phyloP scores from a whole-genome alignment of 2,329 filamentous ascomycete genomes.

The Fusarium abutilonis region DNA sequence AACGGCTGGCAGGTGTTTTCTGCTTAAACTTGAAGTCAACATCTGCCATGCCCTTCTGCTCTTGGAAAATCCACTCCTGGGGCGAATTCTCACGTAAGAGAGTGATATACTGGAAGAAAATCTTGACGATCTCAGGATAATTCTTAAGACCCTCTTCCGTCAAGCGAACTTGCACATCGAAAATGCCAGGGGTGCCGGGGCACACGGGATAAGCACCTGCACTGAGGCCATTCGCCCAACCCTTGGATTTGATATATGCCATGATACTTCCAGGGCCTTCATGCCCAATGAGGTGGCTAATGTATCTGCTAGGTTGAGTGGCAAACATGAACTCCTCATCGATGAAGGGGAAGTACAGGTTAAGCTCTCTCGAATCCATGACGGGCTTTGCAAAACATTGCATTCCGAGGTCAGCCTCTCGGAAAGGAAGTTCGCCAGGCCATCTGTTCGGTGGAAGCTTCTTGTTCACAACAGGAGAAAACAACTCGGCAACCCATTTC shows the following conservation, averaged over 20 bases:
- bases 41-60: slow-evolving; percentile 89
- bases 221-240: slow-evolving; percentile 86
- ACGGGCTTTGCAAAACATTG: slow-evolving; percentile 91
- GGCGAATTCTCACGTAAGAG: slow-evolving; percentile 83
- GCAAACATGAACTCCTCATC: slow-evolving; percentile 85
- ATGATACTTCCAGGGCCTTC: slow-evolving; percentile 93
- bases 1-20: slow-evolving; percentile 88
- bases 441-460: slow-evolving; percentile 71
- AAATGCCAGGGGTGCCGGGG: slow-evolving; percentile 79
- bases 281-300: slow-evolving; percentile 89
- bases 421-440: slow-evolving; percentile 62
- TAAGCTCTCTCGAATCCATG: slow-evolving; percentile 83
- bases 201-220: slow-evolving; percentile 81
- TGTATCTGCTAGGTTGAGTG: slow-evolving; percentile 83
- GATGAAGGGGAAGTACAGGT: slow-evolving; percentile 83
- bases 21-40: slow-evolving; percentile 96
- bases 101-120: slow-evolving; percentile 90
- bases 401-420: slow-evolving; percentile 63
- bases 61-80: slow-evolving; percentile 92
- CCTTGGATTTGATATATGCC: slow-evolving; percentile 87
- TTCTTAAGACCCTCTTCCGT: slow-evolving; percentile 85
- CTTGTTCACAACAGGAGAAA: slow-evolving; percentile 84
- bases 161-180: slow-evolving; percentile 80
- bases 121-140: slow-evolving; percentile 83
- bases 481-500: slow-evolving; percentile 84